Base-by-base conservation (phyloP, 2,329 filamentous ascomycete genomes). In the Exophiala spinifera region DNA sequence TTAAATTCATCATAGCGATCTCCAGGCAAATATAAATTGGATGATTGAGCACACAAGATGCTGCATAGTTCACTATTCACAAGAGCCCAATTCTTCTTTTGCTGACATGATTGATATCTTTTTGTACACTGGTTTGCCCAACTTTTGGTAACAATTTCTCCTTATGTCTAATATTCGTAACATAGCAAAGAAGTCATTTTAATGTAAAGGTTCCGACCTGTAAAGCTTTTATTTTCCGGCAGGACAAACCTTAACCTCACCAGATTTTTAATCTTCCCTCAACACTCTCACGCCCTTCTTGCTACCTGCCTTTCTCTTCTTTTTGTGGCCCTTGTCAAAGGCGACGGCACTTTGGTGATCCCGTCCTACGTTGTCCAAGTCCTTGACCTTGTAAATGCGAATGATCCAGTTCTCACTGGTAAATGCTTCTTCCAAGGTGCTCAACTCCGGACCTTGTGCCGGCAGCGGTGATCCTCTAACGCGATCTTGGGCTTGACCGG, bases 351-450 rank as follows among this genome's bases (percentile, higher is more conserved):
- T 81, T 61, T 82, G 82, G 69, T 96, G 92, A 66, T 96, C 90
- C 70, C 94, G 85, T 51, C 91, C 92, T 62, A 99, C 79, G 72
- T 97, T 97, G 77, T 99, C 94, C 56, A 96, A 85, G 66, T 96
- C 91, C 79, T 99, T 99, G 76, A 99, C 94, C 81, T 99, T 99
- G 82, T 96, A 99, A 69, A 99, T 96, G 61, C 94, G 84, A 70
- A 99, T 97, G 72, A 99, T 99, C 94, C 94, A 99, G 81, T 99
- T 99, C 79, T 99, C 94, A 68, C 90, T 96, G 51, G 95, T 99
- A 72, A 95, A 99, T 8, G 94, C 94, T 76, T 99, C 94, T 71
- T 99, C 94, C 44, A 99, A 75, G 3, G 87, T 94, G 73, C 87
- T 90, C 55, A 99, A 85, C 57, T 88, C 82, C 7, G 94, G 94